Evolutionary conservation across 208 protist species (phyloP).

Genomic region (Crithidia mellificae): DNA sequence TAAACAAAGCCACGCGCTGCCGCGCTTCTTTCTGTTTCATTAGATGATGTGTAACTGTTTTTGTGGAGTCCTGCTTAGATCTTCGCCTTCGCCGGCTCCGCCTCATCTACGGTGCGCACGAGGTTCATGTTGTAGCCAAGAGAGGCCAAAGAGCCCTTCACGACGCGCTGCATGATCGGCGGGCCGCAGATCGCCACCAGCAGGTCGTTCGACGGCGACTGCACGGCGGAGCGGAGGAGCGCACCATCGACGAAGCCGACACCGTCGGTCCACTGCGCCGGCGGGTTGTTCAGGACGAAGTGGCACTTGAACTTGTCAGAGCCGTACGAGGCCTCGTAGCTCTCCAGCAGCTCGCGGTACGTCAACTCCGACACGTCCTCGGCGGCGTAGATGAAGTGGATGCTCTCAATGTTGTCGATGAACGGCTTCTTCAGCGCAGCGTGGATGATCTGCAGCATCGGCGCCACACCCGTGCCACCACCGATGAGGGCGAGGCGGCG

Average conservation of each 20-base stretch:
- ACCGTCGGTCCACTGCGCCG: conserved; percentile 62
- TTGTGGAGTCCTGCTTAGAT: conserved; percentile 24
- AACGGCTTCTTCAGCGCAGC: conserved; percentile 77
- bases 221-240: conserved; percentile 53
- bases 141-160: conserved; percentile 38
- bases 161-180: conserved; percentile 66
- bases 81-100: conserved; percentile 37
- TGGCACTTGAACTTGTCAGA: conserved; percentile 57
- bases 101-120: conserved; percentile 49
- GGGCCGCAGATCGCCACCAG: conserved; percentile 79
- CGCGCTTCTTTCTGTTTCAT: not conserved
- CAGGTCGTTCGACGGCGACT: conserved; percentile 58
- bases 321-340: conserved; percentile 48
- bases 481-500: conserved; percentile 69
- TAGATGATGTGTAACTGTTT: not conserved
- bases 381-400: conserved; percentile 73
- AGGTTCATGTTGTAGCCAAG: conserved; percentile 58
- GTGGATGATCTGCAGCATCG: conserved; percentile 91
- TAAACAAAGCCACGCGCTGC: no score
- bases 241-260: conserved; percentile 63
- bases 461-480: conserved; percentile 89
- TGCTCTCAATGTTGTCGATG: conserved; percentile 51
- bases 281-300: conserved; percentile 73
- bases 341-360: conserved; percentile 51
- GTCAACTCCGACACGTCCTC: conserved; percentile 66